Percentiles rank a stretch among this genome's conserved stretches.
These are phyloP conservation scores for Carex arenaria DNA, from an alignment of 202 grass and related monocot genomes.

Conservation along the genomic window DNA sequence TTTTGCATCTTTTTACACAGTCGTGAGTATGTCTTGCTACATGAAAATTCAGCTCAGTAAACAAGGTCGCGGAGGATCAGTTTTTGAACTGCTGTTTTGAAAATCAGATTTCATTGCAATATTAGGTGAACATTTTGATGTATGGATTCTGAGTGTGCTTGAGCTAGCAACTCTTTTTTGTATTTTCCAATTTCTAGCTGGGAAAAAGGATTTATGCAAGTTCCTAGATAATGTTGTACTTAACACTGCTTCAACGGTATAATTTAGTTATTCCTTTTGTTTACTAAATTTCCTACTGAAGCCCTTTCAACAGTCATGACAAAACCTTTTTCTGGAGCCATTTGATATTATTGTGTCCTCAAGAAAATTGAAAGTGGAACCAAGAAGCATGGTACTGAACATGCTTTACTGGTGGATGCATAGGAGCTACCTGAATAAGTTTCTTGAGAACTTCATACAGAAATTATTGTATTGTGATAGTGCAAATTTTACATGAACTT, in stretches of 20 bases:
- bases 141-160: neutral
- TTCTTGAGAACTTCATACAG: too few species aligned
- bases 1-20: conserved; percentile 39
- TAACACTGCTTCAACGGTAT: neutral
- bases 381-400: too few species aligned
- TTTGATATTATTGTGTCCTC: neutral
- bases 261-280: neutral
- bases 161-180: neutral
- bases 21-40: conserved; percentile 81
- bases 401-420: too few species aligned
- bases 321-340: neutral
- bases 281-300: neutral
- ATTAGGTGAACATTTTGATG: neutral
- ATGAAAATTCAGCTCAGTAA: conserved; percentile 59
- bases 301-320: neutral
- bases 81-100: neutral
- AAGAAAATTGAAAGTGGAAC: neutral
- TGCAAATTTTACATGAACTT: neutral
- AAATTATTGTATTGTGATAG: too few species aligned
- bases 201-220: neutral
- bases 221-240: neutral
- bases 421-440: too few species aligned
- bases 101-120: neutral
- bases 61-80: neutral
- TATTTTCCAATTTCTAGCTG: neutral